These are phyloP conservation scores for Chlorella sp. DNA, from an alignment of 139 green algal species.

Conservation along the genomic window DNA sequence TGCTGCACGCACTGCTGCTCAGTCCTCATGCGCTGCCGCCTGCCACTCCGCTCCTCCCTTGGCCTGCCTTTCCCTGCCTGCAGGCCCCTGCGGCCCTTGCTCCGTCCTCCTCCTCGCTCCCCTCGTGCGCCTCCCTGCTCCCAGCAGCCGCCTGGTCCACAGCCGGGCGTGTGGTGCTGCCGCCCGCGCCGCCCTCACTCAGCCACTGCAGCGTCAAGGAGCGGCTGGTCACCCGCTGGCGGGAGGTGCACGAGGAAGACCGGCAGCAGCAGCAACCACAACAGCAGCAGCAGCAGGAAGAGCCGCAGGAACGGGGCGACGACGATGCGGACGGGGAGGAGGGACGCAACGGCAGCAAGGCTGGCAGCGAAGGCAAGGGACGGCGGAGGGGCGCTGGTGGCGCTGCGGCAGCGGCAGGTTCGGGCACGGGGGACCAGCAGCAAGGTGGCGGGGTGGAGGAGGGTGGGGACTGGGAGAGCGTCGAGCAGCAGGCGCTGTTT, in stretches of 20 bases:
- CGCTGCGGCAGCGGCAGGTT: neutral
- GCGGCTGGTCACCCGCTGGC: slow-evolving; percentile 49
- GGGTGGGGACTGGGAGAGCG: neutral
- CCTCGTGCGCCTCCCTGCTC: neutral
- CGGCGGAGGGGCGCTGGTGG: neutral
- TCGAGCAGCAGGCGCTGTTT: slow-evolving; percentile 49
- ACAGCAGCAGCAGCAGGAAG: neutral
- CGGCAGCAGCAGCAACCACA: neutral
- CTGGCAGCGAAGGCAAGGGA: neutral
- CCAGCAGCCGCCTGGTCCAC: neutral
- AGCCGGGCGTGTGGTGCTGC: slow-evolving; percentile 1
- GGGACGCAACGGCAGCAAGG: neutral
- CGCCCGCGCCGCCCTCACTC: slow-evolving; percentile 23
- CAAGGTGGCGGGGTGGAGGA: neutral
- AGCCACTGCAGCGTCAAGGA: slow-evolving; percentile 46
- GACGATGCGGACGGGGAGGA: neutral
- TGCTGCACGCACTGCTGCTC: too few species aligned
- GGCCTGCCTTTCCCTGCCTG: neutral
- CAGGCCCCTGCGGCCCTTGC: neutral
- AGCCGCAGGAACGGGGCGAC: neutral
- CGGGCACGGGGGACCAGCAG: neutral
- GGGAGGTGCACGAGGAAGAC: slow-evolving; percentile 37
- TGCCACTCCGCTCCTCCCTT: neutral
- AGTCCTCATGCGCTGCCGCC: neutral
- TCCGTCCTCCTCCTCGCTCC: neutral